Conservation (phyloP, 1,284 basidiomycete species). For the Boletus holoroseus region DNA sequence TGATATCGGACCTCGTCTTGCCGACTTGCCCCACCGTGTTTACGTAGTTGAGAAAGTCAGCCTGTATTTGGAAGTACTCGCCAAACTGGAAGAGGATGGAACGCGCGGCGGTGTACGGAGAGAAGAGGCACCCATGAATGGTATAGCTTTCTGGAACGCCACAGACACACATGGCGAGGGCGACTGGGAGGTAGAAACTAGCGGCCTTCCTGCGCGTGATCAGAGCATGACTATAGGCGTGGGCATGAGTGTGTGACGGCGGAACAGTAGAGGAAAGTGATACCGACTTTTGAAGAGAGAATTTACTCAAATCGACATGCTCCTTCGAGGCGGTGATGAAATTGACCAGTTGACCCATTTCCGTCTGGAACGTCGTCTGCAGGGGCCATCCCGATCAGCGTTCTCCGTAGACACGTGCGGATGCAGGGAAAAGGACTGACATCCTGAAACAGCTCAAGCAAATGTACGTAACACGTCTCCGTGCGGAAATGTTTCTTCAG, state of each 20-base stretch:
- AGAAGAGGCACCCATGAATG: constrained; percentile 32
- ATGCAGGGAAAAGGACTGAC: constrained; percentile 34
- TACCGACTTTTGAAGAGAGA: constrained; percentile 72
- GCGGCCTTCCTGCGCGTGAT: constrained; percentile 97
- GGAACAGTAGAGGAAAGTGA: not conserved
- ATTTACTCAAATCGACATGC: constrained; percentile 79
- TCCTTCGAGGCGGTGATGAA: constrained; percentile 91
- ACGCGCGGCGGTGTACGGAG: constrained; percentile 75
- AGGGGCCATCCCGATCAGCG: not conserved
- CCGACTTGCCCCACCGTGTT: constrained; percentile 62
- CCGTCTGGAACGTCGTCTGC: constrained; percentile 85
- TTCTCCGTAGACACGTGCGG: no score
- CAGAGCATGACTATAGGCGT: constrained; percentile 64
- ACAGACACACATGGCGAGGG: constrained; percentile 81
- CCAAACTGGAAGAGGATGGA: constrained; percentile 88
- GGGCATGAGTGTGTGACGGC: not conserved
- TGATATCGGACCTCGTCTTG: constrained; percentile 93
- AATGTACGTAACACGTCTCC: constrained; percentile 79
- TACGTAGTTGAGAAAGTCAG: constrained; percentile 93
- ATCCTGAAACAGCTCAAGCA: constrained; percentile 89
- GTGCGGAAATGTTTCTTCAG: constrained; percentile 84
- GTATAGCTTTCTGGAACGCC: constrained; percentile 56
- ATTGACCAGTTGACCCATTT: constrained; percentile 92
- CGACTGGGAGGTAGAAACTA: constrained; percentile 96
- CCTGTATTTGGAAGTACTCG: constrained; percentile 98